phyloP scores from a whole-genome alignment of 331 rosid genomes.

The Saraca asoca region DNA sequence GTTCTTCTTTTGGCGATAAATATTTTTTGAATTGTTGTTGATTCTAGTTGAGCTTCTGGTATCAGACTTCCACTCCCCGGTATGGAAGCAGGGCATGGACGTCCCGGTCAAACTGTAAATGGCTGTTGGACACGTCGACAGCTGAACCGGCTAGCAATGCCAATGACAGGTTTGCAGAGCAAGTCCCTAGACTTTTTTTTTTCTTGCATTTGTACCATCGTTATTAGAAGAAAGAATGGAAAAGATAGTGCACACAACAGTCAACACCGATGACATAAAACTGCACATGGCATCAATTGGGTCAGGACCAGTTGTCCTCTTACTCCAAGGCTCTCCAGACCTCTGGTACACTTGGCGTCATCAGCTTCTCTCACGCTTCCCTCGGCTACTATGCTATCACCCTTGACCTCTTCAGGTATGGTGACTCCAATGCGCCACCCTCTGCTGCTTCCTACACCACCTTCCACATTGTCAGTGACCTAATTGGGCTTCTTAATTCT shows the following conservation, averaged over 20 bases:
- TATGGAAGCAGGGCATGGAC: no score
- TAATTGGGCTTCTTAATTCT: slow-evolving; percentile 68
- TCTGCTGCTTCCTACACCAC: slow-evolving; percentile 51
- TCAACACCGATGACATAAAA: slow-evolving; percentile 56
- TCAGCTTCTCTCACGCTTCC: slow-evolving; percentile 66
- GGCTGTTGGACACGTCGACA: no score
- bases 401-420: slow-evolving; percentile 78
- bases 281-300: slow-evolving; percentile 75
- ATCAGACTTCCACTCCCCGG: no score
- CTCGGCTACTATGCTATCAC: slow-evolving; percentile 68
- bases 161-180: no score
- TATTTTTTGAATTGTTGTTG: no score
- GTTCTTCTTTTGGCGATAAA: no score
- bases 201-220: no score
- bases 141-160: no score
- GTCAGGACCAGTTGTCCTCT: slow-evolving; percentile 57
- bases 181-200: no score
- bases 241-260: slow-evolving; percentile 60
- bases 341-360: slow-evolving; percentile 86
- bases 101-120: no score
- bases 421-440: slow-evolving; percentile 69
- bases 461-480: slow-evolving; percentile 63
- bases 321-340: slow-evolving; percentile 82
- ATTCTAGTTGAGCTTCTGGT: no score
- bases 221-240: slow-evolving; percentile 40